Evolutionary conservation across 805 yeast genomes (phyloP).

Genomic region (Saturnispora mendoncae): DNA sequence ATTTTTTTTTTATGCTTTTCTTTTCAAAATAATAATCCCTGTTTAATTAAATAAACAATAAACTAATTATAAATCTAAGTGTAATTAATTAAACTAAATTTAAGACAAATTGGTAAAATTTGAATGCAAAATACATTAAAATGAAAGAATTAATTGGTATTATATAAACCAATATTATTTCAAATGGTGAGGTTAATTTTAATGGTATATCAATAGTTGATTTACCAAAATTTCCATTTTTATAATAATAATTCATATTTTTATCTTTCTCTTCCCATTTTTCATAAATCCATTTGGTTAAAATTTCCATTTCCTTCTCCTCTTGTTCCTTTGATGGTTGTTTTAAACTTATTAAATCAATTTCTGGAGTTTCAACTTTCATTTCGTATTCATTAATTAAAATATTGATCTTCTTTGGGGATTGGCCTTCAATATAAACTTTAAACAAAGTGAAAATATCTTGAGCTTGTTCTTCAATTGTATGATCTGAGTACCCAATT

Average conservation of each 20-base stretch:
- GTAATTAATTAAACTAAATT: background rate
- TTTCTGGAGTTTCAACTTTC: constrained; percentile 23
- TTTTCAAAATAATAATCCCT: background rate
- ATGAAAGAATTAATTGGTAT: constrained; percentile 18
- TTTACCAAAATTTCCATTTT: constrained; percentile 42
- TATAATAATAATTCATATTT: constrained; percentile 53
- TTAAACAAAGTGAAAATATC: constrained; percentile 56
- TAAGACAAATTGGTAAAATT: background rate
- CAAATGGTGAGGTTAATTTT: constrained; percentile 13
- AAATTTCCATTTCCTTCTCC: constrained; percentile 32
- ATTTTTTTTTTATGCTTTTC: background rate
- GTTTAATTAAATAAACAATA: no score
- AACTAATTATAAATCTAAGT: no score
- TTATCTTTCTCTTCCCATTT: constrained; percentile 76
- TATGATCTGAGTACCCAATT: constrained; percentile 69
- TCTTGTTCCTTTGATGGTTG: constrained; percentile 36
- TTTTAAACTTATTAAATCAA: constrained; percentile 32
- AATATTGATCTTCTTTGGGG: constrained; percentile 60
- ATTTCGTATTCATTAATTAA: constrained; percentile 52
- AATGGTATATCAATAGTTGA: constrained; percentile 17
- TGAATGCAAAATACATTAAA: constrained; percentile 7
- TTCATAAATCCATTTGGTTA: constrained; percentile 66
- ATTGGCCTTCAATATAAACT: constrained; percentile 59
- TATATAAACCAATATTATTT: constrained; percentile 18
- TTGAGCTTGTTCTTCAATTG: constrained; percentile 62